These are phyloP conservation scores for Plantago elongata DNA, from an alignment of 257 asterid genomes.

Conservation along the genomic window DNA sequence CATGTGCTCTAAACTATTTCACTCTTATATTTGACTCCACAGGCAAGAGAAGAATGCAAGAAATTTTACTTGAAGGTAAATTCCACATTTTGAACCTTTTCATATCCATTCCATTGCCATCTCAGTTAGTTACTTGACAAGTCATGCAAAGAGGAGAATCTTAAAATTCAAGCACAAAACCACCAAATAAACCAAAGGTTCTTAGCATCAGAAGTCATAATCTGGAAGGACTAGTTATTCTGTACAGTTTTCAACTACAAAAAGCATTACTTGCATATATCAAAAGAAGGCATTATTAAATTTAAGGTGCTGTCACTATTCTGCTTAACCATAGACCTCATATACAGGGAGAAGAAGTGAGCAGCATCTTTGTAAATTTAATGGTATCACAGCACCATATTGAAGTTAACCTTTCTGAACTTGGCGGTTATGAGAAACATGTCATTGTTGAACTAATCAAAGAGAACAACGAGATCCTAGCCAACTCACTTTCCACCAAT, in stretches of 20 bases:
- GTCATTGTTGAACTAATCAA: constrained; percentile 66
- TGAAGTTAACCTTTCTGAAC: constrained; percentile 70
- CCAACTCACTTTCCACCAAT: constrained; percentile 23
- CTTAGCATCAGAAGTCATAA: too few species aligned
- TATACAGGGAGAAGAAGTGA: constrained; percentile 70
- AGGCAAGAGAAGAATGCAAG: constrained; percentile 39
- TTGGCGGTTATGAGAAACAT: constrained; percentile 77
- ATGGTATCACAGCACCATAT: constrained; percentile 55
- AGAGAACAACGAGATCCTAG: constrained; percentile 28
- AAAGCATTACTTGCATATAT: too few species aligned
- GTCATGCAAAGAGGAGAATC: neutral
- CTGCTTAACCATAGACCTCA: constrained; percentile 11
- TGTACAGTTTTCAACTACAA: too few species aligned
- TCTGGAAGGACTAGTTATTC: too few species aligned
- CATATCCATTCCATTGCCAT: neutral
- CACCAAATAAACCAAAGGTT: too few species aligned
- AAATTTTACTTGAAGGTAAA: constrained; percentile 37
- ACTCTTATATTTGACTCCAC: constrained; percentile 17
- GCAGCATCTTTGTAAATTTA: constrained; percentile 59
- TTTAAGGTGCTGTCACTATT: constrained; percentile 3
- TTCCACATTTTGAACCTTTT: constrained; percentile 17
- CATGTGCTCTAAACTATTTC: constrained; percentile 1
- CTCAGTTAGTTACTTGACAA: too few species aligned
- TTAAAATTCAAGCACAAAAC: too few species aligned
- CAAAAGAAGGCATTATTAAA: too few species aligned